Evolutionary conservation across 2,329 filamentous ascomycete genomes (phyloP).

Genomic region (Aspergillus quadrilineatus): DNA sequence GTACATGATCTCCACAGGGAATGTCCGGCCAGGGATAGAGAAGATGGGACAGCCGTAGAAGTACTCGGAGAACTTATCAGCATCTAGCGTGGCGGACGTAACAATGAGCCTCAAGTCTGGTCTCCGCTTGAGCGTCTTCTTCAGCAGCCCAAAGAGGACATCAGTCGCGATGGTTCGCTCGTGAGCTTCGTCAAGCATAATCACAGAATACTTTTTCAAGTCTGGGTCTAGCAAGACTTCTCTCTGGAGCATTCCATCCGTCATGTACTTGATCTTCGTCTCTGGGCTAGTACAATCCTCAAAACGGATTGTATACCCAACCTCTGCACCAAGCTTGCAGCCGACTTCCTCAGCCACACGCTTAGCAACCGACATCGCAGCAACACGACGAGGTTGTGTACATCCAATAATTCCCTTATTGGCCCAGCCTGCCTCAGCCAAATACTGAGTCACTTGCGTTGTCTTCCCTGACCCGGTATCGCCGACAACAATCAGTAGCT

Average conservation of each 20-base stretch:
- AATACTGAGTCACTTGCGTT: slow-evolving; percentile 90
- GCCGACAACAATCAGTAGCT: slow-evolving; percentile 91
- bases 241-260: slow-evolving; percentile 94
- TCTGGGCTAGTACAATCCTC: slow-evolving; percentile 86
- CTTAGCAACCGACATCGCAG: slow-evolving; percentile 95
- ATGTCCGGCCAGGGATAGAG: slow-evolving; percentile 91
- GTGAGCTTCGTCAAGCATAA: slow-evolving; percentile 98
- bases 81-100: slow-evolving; percentile 92
- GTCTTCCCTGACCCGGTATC: slow-evolving; percentile 98
- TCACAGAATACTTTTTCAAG: slow-evolving; percentile 84
- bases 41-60: slow-evolving; percentile 97
- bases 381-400: slow-evolving; percentile 94
- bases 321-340: slow-evolving; percentile 83
- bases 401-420: slow-evolving; percentile 89
- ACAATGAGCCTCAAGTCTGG: slow-evolving; percentile 93
- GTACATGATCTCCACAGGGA: slow-evolving; percentile 93
- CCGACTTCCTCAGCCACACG: slow-evolving; percentile 96
- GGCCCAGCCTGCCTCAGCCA: slow-evolving; percentile 88
- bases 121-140: slow-evolving; percentile 84
- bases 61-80: slow-evolving; percentile 95
- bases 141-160: slow-evolving; percentile 88
- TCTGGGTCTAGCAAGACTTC: slow-evolving; percentile 92
- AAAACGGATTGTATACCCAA: slow-evolving; percentile 96
- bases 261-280: slow-evolving; percentile 99
- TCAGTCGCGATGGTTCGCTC: slow-evolving; percentile 95